These are phyloP conservation scores for Globisporangium carolinianum DNA, from an alignment of 352 stramenopile species.

Conservation along the genomic window DNA sequence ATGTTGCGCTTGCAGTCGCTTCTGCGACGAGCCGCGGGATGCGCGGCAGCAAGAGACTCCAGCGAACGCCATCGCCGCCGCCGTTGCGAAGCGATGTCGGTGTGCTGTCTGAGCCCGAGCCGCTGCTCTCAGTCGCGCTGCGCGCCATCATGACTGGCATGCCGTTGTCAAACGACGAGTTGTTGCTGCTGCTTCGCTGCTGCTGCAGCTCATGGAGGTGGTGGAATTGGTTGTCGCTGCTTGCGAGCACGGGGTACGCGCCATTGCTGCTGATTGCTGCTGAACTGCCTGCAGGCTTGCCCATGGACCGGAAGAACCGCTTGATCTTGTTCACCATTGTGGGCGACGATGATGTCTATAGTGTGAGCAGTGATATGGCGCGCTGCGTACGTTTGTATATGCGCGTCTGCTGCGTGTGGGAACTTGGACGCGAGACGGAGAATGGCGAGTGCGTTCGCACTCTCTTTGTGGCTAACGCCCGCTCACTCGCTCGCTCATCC, in stretches of 20 bases:
- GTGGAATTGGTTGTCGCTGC: conserved; percentile 16
- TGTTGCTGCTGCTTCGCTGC: conserved; percentile 4
- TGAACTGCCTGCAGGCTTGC: conserved; percentile 19
- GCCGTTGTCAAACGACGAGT: conserved; percentile 1
- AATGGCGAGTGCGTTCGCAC: too few relatives aligned
- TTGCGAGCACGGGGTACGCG: conserved; percentile 8
- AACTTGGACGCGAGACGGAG: too few relatives aligned
- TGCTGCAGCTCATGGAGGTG: conserved; percentile 6
- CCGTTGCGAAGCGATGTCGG: neutral
- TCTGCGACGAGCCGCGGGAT: conserved; percentile 41
- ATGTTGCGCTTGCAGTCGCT: conserved; percentile 13
- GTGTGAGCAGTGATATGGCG: too few relatives aligned
- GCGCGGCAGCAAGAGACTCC: conserved; percentile 23
- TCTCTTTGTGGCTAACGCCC: too few relatives aligned
- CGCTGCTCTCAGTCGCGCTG: neutral
- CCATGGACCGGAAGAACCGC: conserved; percentile 40
- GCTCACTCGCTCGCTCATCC: neutral
- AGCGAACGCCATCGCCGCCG: conserved; percentile 18
- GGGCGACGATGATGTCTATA: too few relatives aligned
- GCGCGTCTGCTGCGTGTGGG: too few relatives aligned
- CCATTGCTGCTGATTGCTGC: conserved; percentile 1
- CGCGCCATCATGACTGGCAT: neutral
- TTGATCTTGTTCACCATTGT: conserved; percentile 50
- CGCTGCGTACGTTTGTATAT: too few relatives aligned
- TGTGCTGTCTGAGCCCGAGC: neutral